These are phyloP conservation scores for Magnusiomyces suaveolens DNA, from an alignment of 1,139 yeast genomes.

Conservation along the genomic window DNA sequence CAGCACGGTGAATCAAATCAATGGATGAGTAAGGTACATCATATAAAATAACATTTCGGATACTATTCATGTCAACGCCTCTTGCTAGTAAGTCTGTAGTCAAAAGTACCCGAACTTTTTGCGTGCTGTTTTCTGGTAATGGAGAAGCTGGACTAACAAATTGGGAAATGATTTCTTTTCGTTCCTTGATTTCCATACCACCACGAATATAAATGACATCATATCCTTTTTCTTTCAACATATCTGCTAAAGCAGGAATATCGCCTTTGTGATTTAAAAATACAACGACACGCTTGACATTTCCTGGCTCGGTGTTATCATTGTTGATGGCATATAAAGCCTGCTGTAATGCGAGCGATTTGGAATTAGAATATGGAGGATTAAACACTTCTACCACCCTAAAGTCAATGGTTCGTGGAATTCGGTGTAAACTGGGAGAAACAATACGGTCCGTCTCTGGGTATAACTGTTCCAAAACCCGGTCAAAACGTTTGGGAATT, in stretches of 20 bases:
- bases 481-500: constrained; percentile 68
- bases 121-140: constrained; percentile 22
- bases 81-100: constrained; percentile 89
- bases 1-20: constrained; percentile 83
- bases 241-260: constrained; percentile 48
- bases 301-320: constrained; percentile 73
- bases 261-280: constrained; percentile 72
- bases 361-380: constrained; percentile 73
- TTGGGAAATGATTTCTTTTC: constrained; percentile 47
- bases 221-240: constrained; percentile 50
- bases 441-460: constrained; percentile 62
- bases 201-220: constrained; percentile 59
- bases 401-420: constrained; percentile 67
- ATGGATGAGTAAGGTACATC: constrained; percentile 80
- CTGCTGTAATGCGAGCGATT: constrained; percentile 76
- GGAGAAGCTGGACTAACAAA: constrained; percentile 51
- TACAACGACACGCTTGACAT: constrained; percentile 70
- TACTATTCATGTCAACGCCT: constrained; percentile 77
- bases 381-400: constrained; percentile 65
- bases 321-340: constrained; percentile 75
- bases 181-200: constrained; percentile 46
- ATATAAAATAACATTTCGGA: constrained; percentile 71
- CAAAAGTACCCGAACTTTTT: constrained; percentile 49
- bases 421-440: constrained; percentile 73
- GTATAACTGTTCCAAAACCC: constrained; percentile 49